These are phyloP conservation scores for Diaporthe nobilis DNA, from an alignment of 2,329 filamentous ascomycete species.

Conservation along the genomic window DNA sequence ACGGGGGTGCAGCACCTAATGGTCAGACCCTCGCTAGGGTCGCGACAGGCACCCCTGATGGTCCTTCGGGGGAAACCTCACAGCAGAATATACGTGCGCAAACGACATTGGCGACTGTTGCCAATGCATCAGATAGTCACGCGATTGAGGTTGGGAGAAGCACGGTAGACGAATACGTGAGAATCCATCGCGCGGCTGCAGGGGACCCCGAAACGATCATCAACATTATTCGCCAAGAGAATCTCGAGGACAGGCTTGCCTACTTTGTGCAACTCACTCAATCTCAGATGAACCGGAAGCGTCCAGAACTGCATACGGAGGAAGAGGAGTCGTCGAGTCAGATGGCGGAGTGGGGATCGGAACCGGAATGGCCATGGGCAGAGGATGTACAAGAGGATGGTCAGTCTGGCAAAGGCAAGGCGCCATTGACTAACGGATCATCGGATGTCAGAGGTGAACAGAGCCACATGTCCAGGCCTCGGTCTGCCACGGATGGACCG, in stretches of 20 bases:
- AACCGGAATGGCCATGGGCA: conserved; percentile 41
- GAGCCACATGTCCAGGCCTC: conserved; percentile 55
- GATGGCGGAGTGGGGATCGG: conserved; percentile 24
- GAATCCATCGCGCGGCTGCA: conserved; percentile 71
- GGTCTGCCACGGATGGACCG: conserved; percentile 72
- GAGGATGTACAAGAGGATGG: conserved; percentile 36
- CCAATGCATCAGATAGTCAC: background rate
- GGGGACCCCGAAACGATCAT: conserved; percentile 72
- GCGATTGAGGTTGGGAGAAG: conserved; percentile 40
- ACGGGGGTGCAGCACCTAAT: background rate
- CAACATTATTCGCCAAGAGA: conserved; percentile 73
- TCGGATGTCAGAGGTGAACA: conserved; percentile 33
- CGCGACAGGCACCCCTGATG: background rate
- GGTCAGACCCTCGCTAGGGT: background rate
- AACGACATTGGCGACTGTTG: background rate
- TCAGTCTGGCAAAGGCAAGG: conserved; percentile 37
- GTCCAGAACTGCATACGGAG: conserved; percentile 19
- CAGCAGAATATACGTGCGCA: conserved; percentile 1
- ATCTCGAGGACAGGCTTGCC: conserved; percentile 69
- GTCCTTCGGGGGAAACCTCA: background rate
- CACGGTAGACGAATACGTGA: conserved; percentile 62
- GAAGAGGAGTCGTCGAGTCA: conserved; percentile 33
- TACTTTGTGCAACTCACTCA: conserved; percentile 72
- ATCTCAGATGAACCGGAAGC: conserved; percentile 48
- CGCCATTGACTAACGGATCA: background rate